Evolutionary conservation across 768 basidiomycete species (phyloP), one percentile per base, ranked within the genome.

Genomic region (Boletus sp.): DNA sequence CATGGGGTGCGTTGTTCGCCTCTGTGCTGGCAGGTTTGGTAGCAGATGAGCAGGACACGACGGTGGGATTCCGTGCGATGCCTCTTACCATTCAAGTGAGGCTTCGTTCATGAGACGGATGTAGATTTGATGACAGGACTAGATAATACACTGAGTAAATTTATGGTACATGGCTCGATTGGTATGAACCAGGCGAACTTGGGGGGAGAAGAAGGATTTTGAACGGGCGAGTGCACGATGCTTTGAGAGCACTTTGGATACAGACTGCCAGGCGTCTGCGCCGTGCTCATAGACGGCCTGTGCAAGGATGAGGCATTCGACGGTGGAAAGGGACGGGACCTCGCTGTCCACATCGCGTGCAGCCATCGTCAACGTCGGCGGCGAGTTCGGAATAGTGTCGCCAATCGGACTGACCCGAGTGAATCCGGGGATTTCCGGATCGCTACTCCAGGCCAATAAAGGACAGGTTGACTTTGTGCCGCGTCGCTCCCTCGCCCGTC

Each of bases 231-330:
- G 73, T 9, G 91, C 75, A 14, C 92, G 85, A 61, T 95, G 91
- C 27, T 80, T 81, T 17, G 80, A 74, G 19, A 96, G 79, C 7
- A 88, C 59, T 40, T 79, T 79, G 21, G 88, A 78, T 9, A 95
- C 82, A 7, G 77, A 69, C 34, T 77, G 64, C 93, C 93, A 94
- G 5, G 78, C 77, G 43, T 78, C 72, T 34, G 83, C 75, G 14
- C 93, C 93, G 52, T 86, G 77, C 65, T 94, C 90, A 71, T 90
- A 90, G 40, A 91, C 85, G 0, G 91, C 85, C 72, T 97, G 94
- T 2, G 93, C 83, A 46, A 96, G 79, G 29, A 97, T 72, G 47
- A 97, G 85, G 53, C 82, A 77, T 72, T 95, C 92, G 50, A 88
- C 67, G 46, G 71, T 78, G 58, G 62, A 61, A 35, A 69, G 67